These are phyloP conservation scores for Diaporthe sp. DNA, from an alignment of 2,329 filamentous ascomycete genomes.

Conservation along the genomic window DNA sequence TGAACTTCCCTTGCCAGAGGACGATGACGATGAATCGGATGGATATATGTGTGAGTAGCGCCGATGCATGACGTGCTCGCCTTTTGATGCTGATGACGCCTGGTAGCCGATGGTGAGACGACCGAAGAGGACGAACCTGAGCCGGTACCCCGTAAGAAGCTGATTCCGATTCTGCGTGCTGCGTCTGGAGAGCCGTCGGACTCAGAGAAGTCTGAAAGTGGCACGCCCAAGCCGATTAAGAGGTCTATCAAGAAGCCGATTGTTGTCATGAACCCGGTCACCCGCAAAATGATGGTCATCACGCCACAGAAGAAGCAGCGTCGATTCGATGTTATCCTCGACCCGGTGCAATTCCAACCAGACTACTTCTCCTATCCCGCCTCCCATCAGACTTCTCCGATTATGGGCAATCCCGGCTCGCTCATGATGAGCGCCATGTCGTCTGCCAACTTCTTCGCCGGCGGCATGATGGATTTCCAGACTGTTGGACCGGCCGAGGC, in stretches of 20 bases:
- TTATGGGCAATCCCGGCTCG: slow-evolving; percentile 77
- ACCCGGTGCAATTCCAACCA: slow-evolving; percentile 68
- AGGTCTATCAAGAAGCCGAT: slow-evolving; percentile 69
- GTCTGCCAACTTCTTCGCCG: slow-evolving; percentile 67
- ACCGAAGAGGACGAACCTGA: slow-evolving; percentile 72
- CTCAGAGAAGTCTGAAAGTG: slow-evolving; percentile 56
- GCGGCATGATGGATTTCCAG: slow-evolving; percentile 70
- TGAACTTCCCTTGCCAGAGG: slow-evolving; percentile 15
- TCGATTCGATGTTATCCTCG: slow-evolving; percentile 59
- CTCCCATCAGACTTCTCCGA: slow-evolving; percentile 62
- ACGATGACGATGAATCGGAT: slow-evolving; percentile 53
- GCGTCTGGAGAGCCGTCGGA: slow-evolving; percentile 54
- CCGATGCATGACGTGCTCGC: slow-evolving; percentile 36
- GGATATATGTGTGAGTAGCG: slow-evolving; percentile 72
- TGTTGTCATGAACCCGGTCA: slow-evolving; percentile 69
- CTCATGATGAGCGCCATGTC: slow-evolving; percentile 85
- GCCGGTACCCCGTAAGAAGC: slow-evolving; percentile 63
- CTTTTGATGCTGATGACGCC: slow-evolving; percentile 55
- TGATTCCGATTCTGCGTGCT: slow-evolving; percentile 42
- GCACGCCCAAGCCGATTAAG: slow-evolving; percentile 24
- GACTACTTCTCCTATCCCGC: slow-evolving; percentile 56
- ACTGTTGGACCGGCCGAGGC: slow-evolving; percentile 81
- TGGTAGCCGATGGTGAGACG: slow-evolving; percentile 71
- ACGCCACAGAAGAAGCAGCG: slow-evolving; percentile 65
- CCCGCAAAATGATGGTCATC: slow-evolving; percentile 75